Base-by-base conservation (phyloP, 139 green algal species). In the Closterium sp. region DNA sequence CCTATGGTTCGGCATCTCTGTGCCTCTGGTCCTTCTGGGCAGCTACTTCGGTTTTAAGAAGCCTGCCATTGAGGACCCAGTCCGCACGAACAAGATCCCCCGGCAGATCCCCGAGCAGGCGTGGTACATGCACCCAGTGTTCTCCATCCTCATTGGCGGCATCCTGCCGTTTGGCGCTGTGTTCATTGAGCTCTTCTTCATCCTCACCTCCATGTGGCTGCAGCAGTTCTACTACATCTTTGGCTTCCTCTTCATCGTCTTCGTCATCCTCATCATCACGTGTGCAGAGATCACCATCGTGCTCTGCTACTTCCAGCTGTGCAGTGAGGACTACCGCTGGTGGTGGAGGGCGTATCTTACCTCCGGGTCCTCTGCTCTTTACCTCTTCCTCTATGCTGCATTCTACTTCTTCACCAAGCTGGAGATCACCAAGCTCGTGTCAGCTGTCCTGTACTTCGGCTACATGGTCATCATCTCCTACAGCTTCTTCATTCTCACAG, bases 181-280 rank as follows among this genome's bases (percentile, higher is more conserved):
- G 21, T 99, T 99, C 96, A 99, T 99, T 88, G 98, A 99, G 95
- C 96, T 99, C 23, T 99, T 99, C 95, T 99, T 99, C 96, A 99
- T 99, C 95, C 96, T 99, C 23, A 98, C 97, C 4, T 98, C 96
- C 90, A 98, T 99, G 92, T 99, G 98, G 97, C 97, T 98, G 87
- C 97, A 98, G 92, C 94, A 96, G 92, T 98, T 98, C 93, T 98
- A 98, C 92, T 99, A 99, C 95, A 96, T 99, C 86, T 99, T 99
- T 92, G 98, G 98, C 55, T 99, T 99, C 96, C 95, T 99, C 87
- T 97, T 96, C 90, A 95, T 99, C 7, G 98, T 99, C 25, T 98
- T 98, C 84, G 84, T 98, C 91, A 99, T 99, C 95, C 95, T 99
- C 21, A 95, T 98, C 93, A 95, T 99, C 94, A 99, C 98, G 16